Evolutionary conservation across 306 rosid species (phyloP).

Genomic region (Styphnolobium japonicum): DNA sequence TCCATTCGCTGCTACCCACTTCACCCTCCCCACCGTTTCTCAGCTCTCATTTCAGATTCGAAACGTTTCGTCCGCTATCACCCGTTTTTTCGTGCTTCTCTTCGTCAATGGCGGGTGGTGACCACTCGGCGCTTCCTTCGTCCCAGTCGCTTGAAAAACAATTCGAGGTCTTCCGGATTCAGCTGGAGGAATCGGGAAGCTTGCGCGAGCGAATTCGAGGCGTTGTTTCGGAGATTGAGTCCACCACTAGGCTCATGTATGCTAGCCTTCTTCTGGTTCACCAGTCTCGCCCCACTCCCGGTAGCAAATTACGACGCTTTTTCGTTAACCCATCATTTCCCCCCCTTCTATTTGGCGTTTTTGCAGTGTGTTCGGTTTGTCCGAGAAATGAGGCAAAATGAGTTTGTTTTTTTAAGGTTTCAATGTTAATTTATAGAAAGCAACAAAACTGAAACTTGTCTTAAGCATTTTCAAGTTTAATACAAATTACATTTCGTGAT

Average conservation of each 20-base stretch:
- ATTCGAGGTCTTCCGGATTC: slow-evolving; percentile 64
- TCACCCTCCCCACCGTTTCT: slow-evolving; percentile 15
- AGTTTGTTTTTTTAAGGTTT: not conserved
- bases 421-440: not conserved
- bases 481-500: not conserved
- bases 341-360: not conserved
- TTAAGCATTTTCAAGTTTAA: not conserved
- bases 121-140: slow-evolving; percentile 29
- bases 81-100: slow-evolving; percentile 28
- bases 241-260: slow-evolving; percentile 66
- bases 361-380: not conserved
- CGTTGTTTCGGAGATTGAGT: slow-evolving; percentile 77
- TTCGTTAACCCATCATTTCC: not conserved
- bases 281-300: slow-evolving; percentile 81
- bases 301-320: slow-evolving; percentile 29
- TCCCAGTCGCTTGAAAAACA: slow-evolving; percentile 63
- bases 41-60: not conserved
- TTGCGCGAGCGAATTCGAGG: slow-evolving; percentile 76
- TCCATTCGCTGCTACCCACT: not conserved
- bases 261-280: slow-evolving; percentile 81
- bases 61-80: slow-evolving; percentile 22
- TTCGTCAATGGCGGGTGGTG: slow-evolving; percentile 52
- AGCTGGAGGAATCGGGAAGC: slow-evolving; percentile 69
- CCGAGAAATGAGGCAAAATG: not conserved
- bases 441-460: not conserved